Evolutionary conservation across 2,329 filamentous ascomycete species (phyloP), one percentile per base, ranked within the genome.

Genomic region (Microcera coccophila): DNA sequence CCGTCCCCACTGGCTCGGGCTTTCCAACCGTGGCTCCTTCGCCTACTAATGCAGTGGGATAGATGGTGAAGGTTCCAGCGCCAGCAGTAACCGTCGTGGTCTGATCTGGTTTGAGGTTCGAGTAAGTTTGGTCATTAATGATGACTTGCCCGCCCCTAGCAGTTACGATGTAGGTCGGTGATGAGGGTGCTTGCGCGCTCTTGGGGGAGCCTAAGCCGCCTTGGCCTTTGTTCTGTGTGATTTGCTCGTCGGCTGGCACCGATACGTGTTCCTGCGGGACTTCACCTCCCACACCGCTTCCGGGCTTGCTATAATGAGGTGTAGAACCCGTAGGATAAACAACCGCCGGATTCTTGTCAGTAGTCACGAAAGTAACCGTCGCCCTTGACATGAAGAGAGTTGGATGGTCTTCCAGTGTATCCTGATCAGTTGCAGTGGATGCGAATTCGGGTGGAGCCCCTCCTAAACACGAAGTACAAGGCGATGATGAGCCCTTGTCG

Each of bases 321-420:
- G 64, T 59, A 4, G 56, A 45, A 14, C 67, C 59, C 3, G 67
- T 62, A 1, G 70, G 55, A 45, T 65, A 63, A 3, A 76, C 66
- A 14, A 78, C 72, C 8, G 71, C 67, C 0, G 76, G 75, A 42
- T 78, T 78, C 55, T 77, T 78, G 54, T 77, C 75, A 3, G 75
- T 77, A 2, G 74, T 77, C 38, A 73, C 55, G 36, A 76, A 70
- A 3, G 69, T 73, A 36, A 74, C 51, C 5, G 68, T 69, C 19
- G 53, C 17, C 37, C 52, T 45, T n/a, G n/a, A n/a, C n/a, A n/a
- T n/a, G n/a, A n/a, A n/a, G n/a, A n/a, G n/a, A n/a, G n/a, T n/a
- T n/a, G n/a, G n/a, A n/a, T n/a, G n/a, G n/a, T n/a, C n/a, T n/a
- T n/a, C n/a, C n/a, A n/a, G n/a, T n/a, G n/a, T n/a, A n/a, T n/a